phyloP scores from a whole-genome alignment of 441 rosid genomes.

The Mallotus japonicus region DNA sequence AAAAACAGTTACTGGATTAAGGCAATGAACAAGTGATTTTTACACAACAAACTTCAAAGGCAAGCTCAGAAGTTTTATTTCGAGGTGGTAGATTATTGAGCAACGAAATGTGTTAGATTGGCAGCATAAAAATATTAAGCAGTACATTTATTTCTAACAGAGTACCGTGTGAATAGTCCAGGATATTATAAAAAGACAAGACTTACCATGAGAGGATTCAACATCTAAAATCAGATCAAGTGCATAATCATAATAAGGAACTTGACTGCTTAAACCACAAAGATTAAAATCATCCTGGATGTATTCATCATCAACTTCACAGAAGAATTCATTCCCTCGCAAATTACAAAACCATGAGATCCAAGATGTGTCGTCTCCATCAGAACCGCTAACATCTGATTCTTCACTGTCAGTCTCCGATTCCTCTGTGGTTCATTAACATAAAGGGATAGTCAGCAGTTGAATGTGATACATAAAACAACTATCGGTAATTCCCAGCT shows the following conservation, averaged over 20 bases:
- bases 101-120: background rate
- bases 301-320: slow-evolving; percentile 94
- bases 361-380: slow-evolving; percentile 91
- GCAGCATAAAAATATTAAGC: slow-evolving; percentile 14
- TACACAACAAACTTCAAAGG: background rate
- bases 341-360: slow-evolving; percentile 95
- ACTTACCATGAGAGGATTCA: slow-evolving; percentile 82
- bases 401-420: slow-evolving; percentile 76
- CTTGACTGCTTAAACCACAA: slow-evolving; percentile 93
- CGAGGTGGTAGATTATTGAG: background rate
- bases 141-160: no score
- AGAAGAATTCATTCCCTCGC: slow-evolving; percentile 90
- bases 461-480: no score
- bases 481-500: no score
- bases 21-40: background rate
- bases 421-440: slow-evolving; percentile 42
- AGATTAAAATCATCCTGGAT: slow-evolving; percentile 95
- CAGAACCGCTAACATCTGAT: slow-evolving; percentile 86
- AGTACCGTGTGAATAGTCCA: no score
- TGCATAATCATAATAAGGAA: slow-evolving; percentile 88
- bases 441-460: no score
- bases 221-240: slow-evolving; percentile 87
- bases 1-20: background rate
- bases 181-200: no score
- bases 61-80: background rate